These are phyloP conservation scores for Eucalyptus sp. DNA, from an alignment of 345 rosid genomes.

Conservation along the genomic window DNA sequence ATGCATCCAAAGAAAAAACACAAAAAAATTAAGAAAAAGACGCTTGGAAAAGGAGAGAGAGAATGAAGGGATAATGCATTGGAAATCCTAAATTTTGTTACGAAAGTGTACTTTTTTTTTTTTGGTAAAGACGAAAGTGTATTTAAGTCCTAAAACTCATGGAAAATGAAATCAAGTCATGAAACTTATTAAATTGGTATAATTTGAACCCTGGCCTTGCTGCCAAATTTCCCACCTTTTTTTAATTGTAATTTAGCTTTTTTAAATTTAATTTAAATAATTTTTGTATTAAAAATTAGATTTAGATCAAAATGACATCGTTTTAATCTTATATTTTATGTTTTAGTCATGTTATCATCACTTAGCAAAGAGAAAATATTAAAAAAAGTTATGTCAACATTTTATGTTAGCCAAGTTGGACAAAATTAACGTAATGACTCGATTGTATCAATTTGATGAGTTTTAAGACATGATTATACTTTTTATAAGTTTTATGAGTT, in stretches of 20 bases:
- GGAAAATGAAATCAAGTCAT: neutral
- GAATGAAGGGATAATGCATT: neutral
- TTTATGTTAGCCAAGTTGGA: neutral
- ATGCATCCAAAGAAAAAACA: neutral
- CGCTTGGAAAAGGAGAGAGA: no score
- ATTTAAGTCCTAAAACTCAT: neutral
- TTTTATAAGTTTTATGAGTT: no score
- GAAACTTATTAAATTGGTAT: neutral
- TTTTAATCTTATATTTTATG: no score
- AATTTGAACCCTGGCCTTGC: neutral
- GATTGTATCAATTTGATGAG: no score
- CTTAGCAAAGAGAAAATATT: neutral
- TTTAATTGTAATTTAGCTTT: neutral
- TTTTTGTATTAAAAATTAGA: no score
- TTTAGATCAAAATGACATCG: neutral
- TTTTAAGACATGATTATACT: no score
- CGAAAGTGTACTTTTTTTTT: neutral
- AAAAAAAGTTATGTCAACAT: neutral
- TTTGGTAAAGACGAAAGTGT: neutral
- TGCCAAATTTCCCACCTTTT: no score
- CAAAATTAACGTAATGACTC: no score
- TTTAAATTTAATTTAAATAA: no score
- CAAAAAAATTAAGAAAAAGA: neutral
- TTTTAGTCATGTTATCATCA: neutral
- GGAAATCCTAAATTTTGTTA: neutral